Evolutionary conservation across 2,329 filamentous ascomycete genomes (phyloP), one percentile per base, ranked within the genome.

Genomic region (Reticulascus tulasneorum): DNA sequence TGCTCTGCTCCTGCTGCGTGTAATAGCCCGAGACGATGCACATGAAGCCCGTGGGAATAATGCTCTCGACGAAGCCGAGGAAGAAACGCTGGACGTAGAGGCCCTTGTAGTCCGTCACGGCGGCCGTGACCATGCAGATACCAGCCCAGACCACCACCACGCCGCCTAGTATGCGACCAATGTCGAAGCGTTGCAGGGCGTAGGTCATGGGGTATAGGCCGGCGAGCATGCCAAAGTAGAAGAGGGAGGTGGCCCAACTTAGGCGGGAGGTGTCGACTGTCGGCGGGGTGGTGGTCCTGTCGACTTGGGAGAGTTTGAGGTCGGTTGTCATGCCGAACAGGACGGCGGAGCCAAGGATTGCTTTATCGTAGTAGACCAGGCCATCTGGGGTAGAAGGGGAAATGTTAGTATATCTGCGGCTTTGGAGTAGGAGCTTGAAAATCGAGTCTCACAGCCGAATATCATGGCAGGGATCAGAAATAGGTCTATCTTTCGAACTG

Each of bases 211-310:
- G 84, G 44, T 86, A 88, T 4, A 85, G 63, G 0, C 84, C 84
- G 1, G 75, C 78, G 3, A 90, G 69, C 82, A 86, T 85, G 23
- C 84, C 84, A 47, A 89, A 87, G 63, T 88, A 89, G 64, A 89
- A 88, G 50, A 87, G 68, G 0, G 82, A 87, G 0, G 83, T 88
- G 3, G 84, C 84, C 84, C 84, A 89, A 47, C 75, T 81, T 19
- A 89, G 71, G 9, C 84, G 73, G 0, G 74, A 71, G 0, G 85
- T 88, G 51, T 84, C 75, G 12, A 73, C 74, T 0, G 72, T 73
- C 1, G 74, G 69, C 0, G 81, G 79, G 2, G 47, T 54, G 1
- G 60, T 62, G 2, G 54, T 49, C 3, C 45, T 25, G 47, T 68
- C 57, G 10, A 73, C 60, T 5, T 84, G 60, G 20, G 69, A 69